phyloP scores from a whole-genome alignment of 306 rosid species.

The Gastrolobium bilobum region DNA sequence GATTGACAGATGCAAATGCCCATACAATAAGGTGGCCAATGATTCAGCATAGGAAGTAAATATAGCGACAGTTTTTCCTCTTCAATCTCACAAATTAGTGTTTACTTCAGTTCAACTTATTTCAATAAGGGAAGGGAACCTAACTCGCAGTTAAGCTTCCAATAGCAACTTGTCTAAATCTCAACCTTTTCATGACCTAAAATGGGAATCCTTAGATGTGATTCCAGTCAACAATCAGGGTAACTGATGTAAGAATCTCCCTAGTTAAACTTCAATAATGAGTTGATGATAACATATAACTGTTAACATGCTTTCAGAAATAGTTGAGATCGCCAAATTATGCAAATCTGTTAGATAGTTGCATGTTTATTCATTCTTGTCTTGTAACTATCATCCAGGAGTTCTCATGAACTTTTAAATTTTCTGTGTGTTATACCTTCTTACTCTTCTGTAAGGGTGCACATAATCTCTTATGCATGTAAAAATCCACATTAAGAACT shows the following conservation, averaged over 20 bases:
- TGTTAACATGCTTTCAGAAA: slow-evolving; percentile 15
- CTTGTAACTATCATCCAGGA: neutral
- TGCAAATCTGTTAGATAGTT: neutral
- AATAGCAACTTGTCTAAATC: slow-evolving; percentile 7
- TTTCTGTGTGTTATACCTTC: neutral
- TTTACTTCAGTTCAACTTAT: slow-evolving; percentile 17
- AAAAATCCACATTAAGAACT: neutral
- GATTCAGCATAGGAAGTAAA: slow-evolving; percentile 22
- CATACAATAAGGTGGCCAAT: slow-evolving; percentile 24
- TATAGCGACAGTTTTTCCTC: neutral
- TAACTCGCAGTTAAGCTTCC: slow-evolving; percentile 30
- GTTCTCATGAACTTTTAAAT: slow-evolving; percentile 10
- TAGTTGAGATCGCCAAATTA: slow-evolving; percentile 14
- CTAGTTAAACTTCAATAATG: slow-evolving; percentile 28
- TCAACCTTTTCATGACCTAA: slow-evolving; percentile 26
- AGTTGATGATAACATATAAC: slow-evolving; percentile 9
- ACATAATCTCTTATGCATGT: neutral
- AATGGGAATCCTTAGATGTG: slow-evolving; percentile 19
- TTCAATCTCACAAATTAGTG: slow-evolving; percentile 17
- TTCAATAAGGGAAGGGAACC: slow-evolving; percentile 15
- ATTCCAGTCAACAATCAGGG: slow-evolving; percentile 10
- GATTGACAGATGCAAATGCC: neutral
- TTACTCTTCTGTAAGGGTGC: slow-evolving; percentile 6
- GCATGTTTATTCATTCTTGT: neutral
- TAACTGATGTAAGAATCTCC: neutral